phyloP scores from a whole-genome alignment of 2,329 filamentous ascomycete genomes.

The Talaromyces sp. region DNA sequence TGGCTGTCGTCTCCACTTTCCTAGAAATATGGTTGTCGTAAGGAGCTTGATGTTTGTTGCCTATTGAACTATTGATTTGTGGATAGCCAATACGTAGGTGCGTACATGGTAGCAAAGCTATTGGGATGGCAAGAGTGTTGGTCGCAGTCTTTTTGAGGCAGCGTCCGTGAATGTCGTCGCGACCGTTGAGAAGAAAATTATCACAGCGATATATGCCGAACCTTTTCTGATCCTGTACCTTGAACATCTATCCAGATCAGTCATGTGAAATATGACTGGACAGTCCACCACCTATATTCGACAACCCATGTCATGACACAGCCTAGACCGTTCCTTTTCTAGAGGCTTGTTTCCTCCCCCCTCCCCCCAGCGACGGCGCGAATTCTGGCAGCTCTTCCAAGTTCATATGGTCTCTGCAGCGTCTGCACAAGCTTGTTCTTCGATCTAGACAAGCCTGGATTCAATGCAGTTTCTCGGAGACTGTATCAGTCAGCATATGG shows the following conservation, averaged over 20 bases:
- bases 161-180: neutral
- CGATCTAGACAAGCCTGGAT: neutral
- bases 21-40: neutral
- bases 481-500: neutral
- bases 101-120: neutral
- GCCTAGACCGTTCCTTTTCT: conserved; percentile 1
- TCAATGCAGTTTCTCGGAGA: neutral
- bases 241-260: neutral
- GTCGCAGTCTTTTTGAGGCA: neutral
- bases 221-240: neutral
- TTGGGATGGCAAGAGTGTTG: neutral
- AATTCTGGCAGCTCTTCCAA: neutral
- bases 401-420: neutral
- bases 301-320: neutral
- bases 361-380: neutral
- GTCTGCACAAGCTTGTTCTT: neutral
- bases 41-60: neutral
- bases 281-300: neutral
- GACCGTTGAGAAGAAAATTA: neutral
- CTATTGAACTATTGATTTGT: neutral
- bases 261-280: neutral
- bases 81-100: neutral
- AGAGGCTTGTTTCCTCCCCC: neutral
- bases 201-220: neutral
- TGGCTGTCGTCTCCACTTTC: neutral